Evolutionary conservation across 225 moss, liverwort and hornwort genomes (phyloP).

Genomic region (Pseudisothecium myosuroides): DNA sequence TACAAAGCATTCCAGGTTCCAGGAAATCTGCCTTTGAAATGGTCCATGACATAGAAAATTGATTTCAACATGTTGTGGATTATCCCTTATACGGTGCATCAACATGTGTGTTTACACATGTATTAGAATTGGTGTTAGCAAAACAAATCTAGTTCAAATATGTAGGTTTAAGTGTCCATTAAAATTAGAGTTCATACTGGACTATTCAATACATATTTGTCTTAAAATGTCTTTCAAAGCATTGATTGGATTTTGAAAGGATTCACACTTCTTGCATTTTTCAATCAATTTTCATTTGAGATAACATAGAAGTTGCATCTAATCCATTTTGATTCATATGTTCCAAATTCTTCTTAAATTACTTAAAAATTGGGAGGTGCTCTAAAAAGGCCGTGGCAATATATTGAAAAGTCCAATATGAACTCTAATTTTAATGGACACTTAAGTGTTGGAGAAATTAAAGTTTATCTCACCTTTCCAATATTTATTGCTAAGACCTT

Average conservation of each 20-base stretch:
- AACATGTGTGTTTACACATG: too few species aligned
- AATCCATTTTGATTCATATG: neutral
- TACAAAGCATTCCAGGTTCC: neutral
- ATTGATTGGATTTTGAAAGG: rapidly evolving
- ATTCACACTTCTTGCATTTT: neutral
- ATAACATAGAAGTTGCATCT: neutral
- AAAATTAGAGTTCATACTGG: too few species aligned
- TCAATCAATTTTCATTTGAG: neutral
- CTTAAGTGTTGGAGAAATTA: neutral
- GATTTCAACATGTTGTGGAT: neutral
- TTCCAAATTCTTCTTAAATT: neutral
- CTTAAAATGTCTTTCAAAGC: neutral
- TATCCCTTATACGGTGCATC: neutral
- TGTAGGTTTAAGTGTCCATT: too few species aligned
- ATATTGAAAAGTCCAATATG: neutral
- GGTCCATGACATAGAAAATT: neutral
- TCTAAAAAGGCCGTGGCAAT: too few species aligned
- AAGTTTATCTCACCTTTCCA: neutral
- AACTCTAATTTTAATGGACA: neutral
- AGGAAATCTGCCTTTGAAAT: neutral
- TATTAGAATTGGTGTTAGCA: neutral
- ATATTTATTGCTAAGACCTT: neutral
- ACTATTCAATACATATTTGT: too few species aligned
- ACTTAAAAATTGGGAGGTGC: neutral
- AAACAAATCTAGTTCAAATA: neutral